Base-by-base conservation (phyloP, 805 yeast species). In the Cyberlindnera misumaiensis region DNA sequence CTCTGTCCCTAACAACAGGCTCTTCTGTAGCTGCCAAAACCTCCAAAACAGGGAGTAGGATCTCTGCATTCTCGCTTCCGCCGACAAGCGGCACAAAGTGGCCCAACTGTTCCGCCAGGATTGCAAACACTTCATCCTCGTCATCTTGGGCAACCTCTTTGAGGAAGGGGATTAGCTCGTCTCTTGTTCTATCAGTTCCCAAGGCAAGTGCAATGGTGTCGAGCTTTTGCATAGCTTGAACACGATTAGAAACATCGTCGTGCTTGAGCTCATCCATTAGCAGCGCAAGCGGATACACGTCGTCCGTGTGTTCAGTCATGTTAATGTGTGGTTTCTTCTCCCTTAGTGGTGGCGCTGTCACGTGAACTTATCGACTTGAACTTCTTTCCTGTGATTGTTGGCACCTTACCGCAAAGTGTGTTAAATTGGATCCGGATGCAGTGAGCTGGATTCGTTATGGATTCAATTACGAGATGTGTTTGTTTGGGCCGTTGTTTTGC, bases 71-170 rank as follows among this genome's bases (percentile, higher is more conserved):
- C 44, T 75, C 70, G 11, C 73, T 50, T 41, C 98, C 98, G 34
- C 98, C 99, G 41, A 93, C 78, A 43, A 78, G 75, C 5, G 96
- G 95, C 27, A 88, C 78, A 59, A 93, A 90, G 41, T 76, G 75
- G 34, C 95, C 95, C 51, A 93, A 66, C 67, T 89, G 90, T 51
- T 83, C 86, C 4, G 97, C 97, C 46, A 94, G 72, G 15, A 88
- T 90, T 2, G 96, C 86, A 62, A 90, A 82, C 6, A 93, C 96
- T 64, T 93, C 99, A 62, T 93, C 99, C 64, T 93, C 99, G 59
- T 94, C 99, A 53, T 93, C 99, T 48, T 85, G 93, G 9, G 89
- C 87, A 18, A 83, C 93, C 38, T 69, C 75, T 49, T 81, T 86
- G 45, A 93, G 71, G 55, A 90, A 93, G 28, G 97, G 97, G 38